Evolutionary conservation across 2,329 filamentous ascomycete genomes (phyloP), one percentile per base, ranked within the genome.

Genomic region (Cladosporium halotolerans): DNA sequence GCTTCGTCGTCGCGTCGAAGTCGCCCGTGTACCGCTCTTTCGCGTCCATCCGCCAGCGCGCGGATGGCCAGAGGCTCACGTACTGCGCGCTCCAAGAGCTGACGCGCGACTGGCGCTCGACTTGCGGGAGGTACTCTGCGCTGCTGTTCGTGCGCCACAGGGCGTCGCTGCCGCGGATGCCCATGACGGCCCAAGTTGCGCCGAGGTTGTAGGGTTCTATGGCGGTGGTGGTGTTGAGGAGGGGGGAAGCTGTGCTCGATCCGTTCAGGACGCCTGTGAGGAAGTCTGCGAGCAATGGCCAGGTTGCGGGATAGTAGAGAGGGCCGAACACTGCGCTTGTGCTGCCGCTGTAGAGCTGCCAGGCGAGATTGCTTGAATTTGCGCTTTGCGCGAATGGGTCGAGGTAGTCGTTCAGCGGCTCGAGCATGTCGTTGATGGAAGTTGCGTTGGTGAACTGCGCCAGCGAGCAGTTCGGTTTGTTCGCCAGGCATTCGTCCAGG

Each of bases 401-500:
- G 75, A 2, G 79, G 73, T 8, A 81, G 63, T 11, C 77, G 69
- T 40, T 74, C 76, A 36, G 6, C 34, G 34, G 34, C 3, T 11
- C 3, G 34, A 36, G 34, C 1, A 81, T 72, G 42, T 70, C 70
- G 28, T 79, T 74, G 1, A 78, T 78, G 51, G 73, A 80, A 66
- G 80, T 70, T 2, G 75, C 70, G 3, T 78, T 78, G 61, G 80
- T 79, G 0, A 73, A 74, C 10, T 73, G 75, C 3, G 78, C 79
- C 0, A 81, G 68, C 2, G 79, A 62, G 7, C 77, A 79, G 9
- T 78, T 78, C 56, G 81, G 81, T 57, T 76, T 79, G 54, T 79
- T 75, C 1, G 78, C 79, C 31, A 7, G 46, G 19, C 18, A 14
- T 18, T 52, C n/a, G 41, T 36, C 18, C 5, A 31, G 44, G 34